Percentiles rank a stretch among this genome's conserved stretches.
Evolutionary conservation across 2,329 filamentous ascomycete genomes (phyloP).

Genomic region (Fusarium oxysporum): DNA sequence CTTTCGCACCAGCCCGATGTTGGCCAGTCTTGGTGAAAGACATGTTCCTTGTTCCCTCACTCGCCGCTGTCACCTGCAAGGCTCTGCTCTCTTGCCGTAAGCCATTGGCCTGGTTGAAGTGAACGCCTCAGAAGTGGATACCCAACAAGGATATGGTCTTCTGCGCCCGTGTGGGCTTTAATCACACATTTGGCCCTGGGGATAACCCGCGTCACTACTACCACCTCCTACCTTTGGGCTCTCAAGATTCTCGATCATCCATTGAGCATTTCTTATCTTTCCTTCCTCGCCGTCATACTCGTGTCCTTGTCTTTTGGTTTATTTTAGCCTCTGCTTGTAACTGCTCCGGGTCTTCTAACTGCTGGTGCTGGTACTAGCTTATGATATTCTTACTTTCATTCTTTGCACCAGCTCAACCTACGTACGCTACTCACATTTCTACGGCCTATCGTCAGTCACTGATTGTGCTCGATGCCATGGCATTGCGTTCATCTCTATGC

Average conservation of each 20-base stretch:
- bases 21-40: conserved; percentile 22
- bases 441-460: conserved; percentile 11
- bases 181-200: conserved; percentile 39
- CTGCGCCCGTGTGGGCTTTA: conserved; percentile 43
- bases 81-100: conserved; percentile 35
- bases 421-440: conserved; percentile 15
- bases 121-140: conserved; percentile 43
- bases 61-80: conserved; percentile 41
- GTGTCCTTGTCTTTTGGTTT: conserved; percentile 23
- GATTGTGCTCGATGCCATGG: conserved; percentile 37
- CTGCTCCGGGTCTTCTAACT: conserved; percentile 28
- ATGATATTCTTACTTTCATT: conserved; percentile 23
- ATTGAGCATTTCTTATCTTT: conserved; percentile 29
- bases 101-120: conserved; percentile 36
- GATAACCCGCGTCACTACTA: conserved; percentile 34
- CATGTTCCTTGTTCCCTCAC: conserved; percentile 25
- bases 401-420: conserved; percentile 4
- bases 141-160: conserved; percentile 39
- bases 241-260: conserved; percentile 31
- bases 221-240: conserved; percentile 28
- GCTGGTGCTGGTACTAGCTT: conserved; percentile 42
- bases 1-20: conserved; percentile 27
- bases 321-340: conserved; percentile 34
- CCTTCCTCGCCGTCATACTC: conserved; percentile 22
- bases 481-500: conserved; percentile 22